Evolutionary conservation across 2,329 filamentous ascomycete species (phyloP).

Genomic region (Fusarium hainanense): DNA sequence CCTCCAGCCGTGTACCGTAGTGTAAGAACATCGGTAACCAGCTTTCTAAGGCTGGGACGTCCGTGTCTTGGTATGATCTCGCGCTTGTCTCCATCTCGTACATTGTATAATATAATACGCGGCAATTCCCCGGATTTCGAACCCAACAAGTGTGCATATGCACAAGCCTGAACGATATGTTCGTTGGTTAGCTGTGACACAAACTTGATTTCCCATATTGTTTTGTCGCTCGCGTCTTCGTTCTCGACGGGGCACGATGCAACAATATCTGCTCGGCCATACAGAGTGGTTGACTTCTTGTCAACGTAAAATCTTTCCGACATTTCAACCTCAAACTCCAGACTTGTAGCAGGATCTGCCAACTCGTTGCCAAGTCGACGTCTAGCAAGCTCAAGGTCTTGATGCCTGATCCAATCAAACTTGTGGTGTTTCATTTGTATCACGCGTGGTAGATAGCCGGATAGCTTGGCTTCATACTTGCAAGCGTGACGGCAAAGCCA

Average conservation of each 20-base stretch:
- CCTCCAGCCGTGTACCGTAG: slow-evolving; percentile 31
- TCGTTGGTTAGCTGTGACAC: slow-evolving; percentile 41
- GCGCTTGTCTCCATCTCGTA: slow-evolving; percentile 44
- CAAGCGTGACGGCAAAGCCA: slow-evolving; percentile 46
- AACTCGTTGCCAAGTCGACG: slow-evolving; percentile 37
- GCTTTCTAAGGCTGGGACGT: not conserved
- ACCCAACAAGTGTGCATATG: slow-evolving; percentile 43
- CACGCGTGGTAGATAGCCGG: slow-evolving; percentile 41
- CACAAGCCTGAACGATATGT: slow-evolving; percentile 44
- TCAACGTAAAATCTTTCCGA: not conserved
- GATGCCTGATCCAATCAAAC: slow-evolving; percentile 44
- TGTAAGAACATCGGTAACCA: slow-evolving; percentile 36
- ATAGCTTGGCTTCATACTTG: slow-evolving; percentile 38
- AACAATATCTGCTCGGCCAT: slow-evolving; percentile 31
- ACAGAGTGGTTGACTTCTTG: not conserved
- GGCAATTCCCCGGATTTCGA: slow-evolving; percentile 15
- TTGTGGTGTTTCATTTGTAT: slow-evolving; percentile 45
- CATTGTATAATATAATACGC: slow-evolving; percentile 44
- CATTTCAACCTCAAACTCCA: slow-evolving; percentile 19
- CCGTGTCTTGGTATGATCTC: slow-evolving; percentile 31
- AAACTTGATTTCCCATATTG: slow-evolving; percentile 50
- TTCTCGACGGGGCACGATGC: not conserved
- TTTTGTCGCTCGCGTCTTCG: not conserved
- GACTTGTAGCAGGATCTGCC: not conserved
- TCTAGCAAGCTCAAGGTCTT: slow-evolving; percentile 33